These are phyloP conservation scores for Hypericum perforatum DNA, from an alignment of 345 rosid genomes.

Conservation along the genomic window DNA sequence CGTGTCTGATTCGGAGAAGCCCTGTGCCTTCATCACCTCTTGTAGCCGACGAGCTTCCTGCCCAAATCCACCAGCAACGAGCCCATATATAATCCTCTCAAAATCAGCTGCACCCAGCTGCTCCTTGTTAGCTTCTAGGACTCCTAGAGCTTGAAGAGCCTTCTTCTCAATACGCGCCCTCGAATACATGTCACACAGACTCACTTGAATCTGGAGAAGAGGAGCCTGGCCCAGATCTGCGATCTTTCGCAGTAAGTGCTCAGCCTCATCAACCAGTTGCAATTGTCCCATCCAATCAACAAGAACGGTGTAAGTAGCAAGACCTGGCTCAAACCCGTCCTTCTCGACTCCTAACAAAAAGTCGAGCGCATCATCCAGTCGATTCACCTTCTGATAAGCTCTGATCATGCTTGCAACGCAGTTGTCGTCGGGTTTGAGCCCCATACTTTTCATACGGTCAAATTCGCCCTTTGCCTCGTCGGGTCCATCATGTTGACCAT, in stretches of 20 bases:
- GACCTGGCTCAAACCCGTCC: slow-evolving; percentile 71
- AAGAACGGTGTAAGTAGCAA: slow-evolving; percentile 53
- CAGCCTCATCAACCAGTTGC: slow-evolving; percentile 72
- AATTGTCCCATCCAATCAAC: slow-evolving; percentile 68
- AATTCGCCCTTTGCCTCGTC: slow-evolving; percentile 53
- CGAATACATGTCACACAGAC: slow-evolving; percentile 77
- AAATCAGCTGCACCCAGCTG: slow-evolving; percentile 47
- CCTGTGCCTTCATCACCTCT: slow-evolving; percentile 47
- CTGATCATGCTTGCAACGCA: slow-evolving; percentile 47
- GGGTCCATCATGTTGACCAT: slow-evolving; percentile 32
- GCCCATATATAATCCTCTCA: slow-evolving; percentile 49
- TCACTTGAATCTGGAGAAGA: slow-evolving; percentile 50
- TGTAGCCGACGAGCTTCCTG: slow-evolving; percentile 51
- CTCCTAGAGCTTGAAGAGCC: slow-evolving; percentile 67
- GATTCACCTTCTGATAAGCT: slow-evolving; percentile 53
- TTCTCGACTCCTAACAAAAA: slow-evolving; percentile 67
- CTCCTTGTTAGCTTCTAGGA: slow-evolving; percentile 32
- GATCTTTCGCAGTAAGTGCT: slow-evolving; percentile 59
- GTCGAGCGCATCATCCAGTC: slow-evolving; percentile 59
- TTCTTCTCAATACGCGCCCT: slow-evolving; percentile 56
- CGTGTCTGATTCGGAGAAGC: slow-evolving; percentile 31
- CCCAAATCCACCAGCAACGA: slow-evolving; percentile 48
- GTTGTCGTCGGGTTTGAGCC: slow-evolving; percentile 55
- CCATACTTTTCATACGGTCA: slow-evolving; percentile 46
- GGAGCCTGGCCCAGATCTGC: slow-evolving; percentile 73